phyloP scores from a whole-genome alignment of 306 rosid species.

The Prunus mongolica region DNA sequence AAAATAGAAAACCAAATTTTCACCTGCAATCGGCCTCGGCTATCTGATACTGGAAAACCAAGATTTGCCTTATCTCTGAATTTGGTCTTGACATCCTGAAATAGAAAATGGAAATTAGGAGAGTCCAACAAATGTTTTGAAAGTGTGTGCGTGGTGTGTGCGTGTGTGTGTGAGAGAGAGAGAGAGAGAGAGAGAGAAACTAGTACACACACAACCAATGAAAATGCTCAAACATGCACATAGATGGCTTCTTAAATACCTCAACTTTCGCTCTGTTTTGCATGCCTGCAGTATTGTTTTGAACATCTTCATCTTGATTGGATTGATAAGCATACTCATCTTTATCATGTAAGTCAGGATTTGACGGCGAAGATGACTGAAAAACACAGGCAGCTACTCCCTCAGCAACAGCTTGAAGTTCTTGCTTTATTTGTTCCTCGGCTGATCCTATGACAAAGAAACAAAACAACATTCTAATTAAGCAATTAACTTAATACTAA shows the following conservation, averaged over 20 bases:
- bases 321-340: slow-evolving; percentile 31
- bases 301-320: slow-evolving; percentile 31
- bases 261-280: slow-evolving; percentile 33
- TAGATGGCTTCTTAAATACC: slow-evolving; percentile 21
- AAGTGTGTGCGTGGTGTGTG: not conserved
- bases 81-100: slow-evolving; percentile 57
- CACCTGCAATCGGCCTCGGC: slow-evolving; percentile 78
- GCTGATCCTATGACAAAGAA: slow-evolving; percentile 41
- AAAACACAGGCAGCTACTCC: slow-evolving; percentile 87
- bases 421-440: slow-evolving; percentile 73
- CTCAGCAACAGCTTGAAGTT: slow-evolving; percentile 92
- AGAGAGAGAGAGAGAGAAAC: not conserved
- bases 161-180: not conserved
- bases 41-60: slow-evolving; percentile 56
- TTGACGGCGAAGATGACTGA: slow-evolving; percentile 43
- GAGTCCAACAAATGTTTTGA: not conserved
- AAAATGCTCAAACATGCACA: not conserved
- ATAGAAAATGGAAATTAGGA: slow-evolving; percentile 2
- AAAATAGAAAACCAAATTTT: slow-evolving; percentile 11
- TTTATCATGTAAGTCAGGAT: slow-evolving; percentile 38
- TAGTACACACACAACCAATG: not conserved
- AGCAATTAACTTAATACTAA: slow-evolving; percentile 13
- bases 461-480: slow-evolving; percentile 4
- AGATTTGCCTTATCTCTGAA: slow-evolving; percentile 48
- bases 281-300: slow-evolving; percentile 21